Percentiles rank a stretch among this genome's conserved stretches.
These are phyloP conservation scores for Myxozyma mucilagina DNA, from an alignment of 805 yeast species.

Conservation along the genomic window DNA sequence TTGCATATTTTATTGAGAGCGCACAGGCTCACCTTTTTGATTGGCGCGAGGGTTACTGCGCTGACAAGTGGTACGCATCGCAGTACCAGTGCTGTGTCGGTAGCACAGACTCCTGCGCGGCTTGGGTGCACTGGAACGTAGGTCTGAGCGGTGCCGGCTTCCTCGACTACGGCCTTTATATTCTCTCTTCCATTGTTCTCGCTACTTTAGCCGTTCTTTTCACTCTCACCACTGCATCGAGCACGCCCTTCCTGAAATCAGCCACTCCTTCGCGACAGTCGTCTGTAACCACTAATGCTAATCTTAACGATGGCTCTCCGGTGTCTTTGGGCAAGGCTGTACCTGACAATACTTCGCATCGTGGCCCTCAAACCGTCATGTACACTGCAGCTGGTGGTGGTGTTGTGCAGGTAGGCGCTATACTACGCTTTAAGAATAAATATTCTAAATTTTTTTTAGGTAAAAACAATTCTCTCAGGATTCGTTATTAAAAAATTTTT, in stretches of 20 bases:
- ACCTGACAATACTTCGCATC: background rate
- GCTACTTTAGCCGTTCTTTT: slow-evolving; percentile 43
- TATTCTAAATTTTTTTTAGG: slow-evolving; percentile 5
- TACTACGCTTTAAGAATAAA: background rate
- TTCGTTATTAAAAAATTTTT: slow-evolving; percentile 55
- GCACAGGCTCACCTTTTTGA: slow-evolving; percentile 52
- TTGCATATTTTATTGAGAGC: slow-evolving; percentile 53
- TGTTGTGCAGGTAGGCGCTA: slow-evolving; percentile 51
- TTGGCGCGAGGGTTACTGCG: slow-evolving; percentile 55
- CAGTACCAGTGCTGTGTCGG: slow-evolving; percentile 48
- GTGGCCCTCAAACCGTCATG: slow-evolving; percentile 36
- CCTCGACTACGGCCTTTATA: slow-evolving; percentile 42
- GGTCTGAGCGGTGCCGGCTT: slow-evolving; percentile 17
- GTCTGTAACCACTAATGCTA: background rate
- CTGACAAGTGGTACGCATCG: slow-evolving; percentile 47
- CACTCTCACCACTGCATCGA: slow-evolving; percentile 48
- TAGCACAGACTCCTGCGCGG: slow-evolving; percentile 38
- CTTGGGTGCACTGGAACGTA: slow-evolving; percentile 43
- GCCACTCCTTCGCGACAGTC: background rate
- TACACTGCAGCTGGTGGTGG: slow-evolving; percentile 62
- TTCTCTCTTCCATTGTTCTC: slow-evolving; percentile 15
- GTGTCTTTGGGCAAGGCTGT: background rate
- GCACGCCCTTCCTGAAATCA: slow-evolving; percentile 41
- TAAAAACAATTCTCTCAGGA: slow-evolving; percentile 59
- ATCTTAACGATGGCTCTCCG: slow-evolving; percentile 3